Evolutionary conservation across 1,284 basidiomycete genomes (phyloP).

Genomic region (Naganishia sp.): DNA sequence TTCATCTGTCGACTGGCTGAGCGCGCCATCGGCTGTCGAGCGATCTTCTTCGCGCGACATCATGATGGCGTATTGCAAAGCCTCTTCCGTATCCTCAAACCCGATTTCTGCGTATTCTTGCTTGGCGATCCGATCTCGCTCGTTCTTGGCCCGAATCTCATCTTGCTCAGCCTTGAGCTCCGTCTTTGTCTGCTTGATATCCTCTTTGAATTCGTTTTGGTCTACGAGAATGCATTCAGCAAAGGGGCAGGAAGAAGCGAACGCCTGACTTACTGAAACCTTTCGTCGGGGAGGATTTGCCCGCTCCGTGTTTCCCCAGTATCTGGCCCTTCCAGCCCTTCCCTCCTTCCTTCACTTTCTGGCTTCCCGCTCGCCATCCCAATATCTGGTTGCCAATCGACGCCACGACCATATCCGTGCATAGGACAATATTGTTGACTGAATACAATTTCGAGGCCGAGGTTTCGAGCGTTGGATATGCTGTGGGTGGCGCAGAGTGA

Average conservation of each 20-base stretch:
- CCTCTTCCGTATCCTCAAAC: slow-evolving; percentile 44
- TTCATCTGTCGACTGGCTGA: slow-evolving; percentile 32
- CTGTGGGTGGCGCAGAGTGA: slow-evolving; percentile 44
- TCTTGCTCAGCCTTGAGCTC: slow-evolving; percentile 40
- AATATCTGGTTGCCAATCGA: slow-evolving; percentile 47
- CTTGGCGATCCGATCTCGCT: slow-evolving; percentile 35
- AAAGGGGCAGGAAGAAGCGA: too few relatives aligned
- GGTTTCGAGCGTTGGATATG: slow-evolving; percentile 40
- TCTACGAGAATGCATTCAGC: slow-evolving; percentile 33
- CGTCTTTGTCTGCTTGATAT: slow-evolving; percentile 40
- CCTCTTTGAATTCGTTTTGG: slow-evolving; percentile 42
- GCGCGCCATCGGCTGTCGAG: slow-evolving; percentile 7
- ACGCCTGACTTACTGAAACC: slow-evolving; percentile 35
- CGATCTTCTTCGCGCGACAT: slow-evolving; percentile 41
- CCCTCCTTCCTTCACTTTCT: slow-evolving; percentile 43
- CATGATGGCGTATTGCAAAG: slow-evolving; percentile 48
- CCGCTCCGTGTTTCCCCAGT: slow-evolving; percentile 35
- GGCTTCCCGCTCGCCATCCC: slow-evolving; percentile 48
- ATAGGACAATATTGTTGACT: slow-evolving; percentile 50
- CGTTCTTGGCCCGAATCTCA: slow-evolving; percentile 29
- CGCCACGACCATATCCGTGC: slow-evolving; percentile 50
- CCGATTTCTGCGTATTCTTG: slow-evolving; percentile 44
- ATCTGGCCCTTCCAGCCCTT: slow-evolving; percentile 41
- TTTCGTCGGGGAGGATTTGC: slow-evolving; percentile 30
- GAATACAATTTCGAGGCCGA: slow-evolving; percentile 42